Evolutionary conservation across 139 green algal genomes (phyloP).

Genomic region (Chlorella sorokiniana): DNA sequence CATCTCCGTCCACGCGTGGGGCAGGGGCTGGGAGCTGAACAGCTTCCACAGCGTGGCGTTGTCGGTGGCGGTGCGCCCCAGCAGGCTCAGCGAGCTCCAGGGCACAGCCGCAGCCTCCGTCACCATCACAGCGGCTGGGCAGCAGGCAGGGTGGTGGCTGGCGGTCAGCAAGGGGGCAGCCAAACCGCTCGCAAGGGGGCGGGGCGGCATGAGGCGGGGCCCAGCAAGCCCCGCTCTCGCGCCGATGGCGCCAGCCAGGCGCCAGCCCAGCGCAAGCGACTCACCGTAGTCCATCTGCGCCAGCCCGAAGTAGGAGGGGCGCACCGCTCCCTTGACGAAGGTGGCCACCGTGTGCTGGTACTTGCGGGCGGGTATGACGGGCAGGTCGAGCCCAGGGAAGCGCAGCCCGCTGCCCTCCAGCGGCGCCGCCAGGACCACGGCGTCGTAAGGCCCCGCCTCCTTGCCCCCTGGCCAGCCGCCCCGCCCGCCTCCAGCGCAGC

Average conservation of each 20-base stretch:
- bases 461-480: not conserved
- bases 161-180: not conserved
- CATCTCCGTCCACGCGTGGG: slow-evolving; percentile 20
- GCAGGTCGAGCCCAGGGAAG: slow-evolving; percentile 31
- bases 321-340: slow-evolving; percentile 50
- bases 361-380: slow-evolving; percentile 27
- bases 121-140: slow-evolving; percentile 51
- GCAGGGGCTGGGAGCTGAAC: slow-evolving; percentile 56
- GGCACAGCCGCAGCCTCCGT: slow-evolving; percentile 48
- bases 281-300: slow-evolving; percentile 9
- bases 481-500: not conserved
- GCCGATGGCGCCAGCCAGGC: not conserved
- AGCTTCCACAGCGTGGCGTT: slow-evolving; percentile 60
- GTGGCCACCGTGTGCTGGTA: slow-evolving; percentile 64
- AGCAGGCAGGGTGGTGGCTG: not conserved
- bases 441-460: slow-evolving; percentile 46
- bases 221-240: too few species aligned
- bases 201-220: too few species aligned
- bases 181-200: too few species aligned
- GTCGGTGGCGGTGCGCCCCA: not conserved
- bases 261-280: not conserved
- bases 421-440: slow-evolving; percentile 55
- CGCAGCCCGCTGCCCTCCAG: slow-evolving; percentile 38
- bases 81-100: slow-evolving; percentile 34
- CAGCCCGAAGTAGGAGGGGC: slow-evolving; percentile 53